Percentiles rank a stretch among this genome's conserved stretches.
Conservation (phyloP, 2,329 filamentous ascomycete genomes). For the Diplodia scrobiculata region DNA sequence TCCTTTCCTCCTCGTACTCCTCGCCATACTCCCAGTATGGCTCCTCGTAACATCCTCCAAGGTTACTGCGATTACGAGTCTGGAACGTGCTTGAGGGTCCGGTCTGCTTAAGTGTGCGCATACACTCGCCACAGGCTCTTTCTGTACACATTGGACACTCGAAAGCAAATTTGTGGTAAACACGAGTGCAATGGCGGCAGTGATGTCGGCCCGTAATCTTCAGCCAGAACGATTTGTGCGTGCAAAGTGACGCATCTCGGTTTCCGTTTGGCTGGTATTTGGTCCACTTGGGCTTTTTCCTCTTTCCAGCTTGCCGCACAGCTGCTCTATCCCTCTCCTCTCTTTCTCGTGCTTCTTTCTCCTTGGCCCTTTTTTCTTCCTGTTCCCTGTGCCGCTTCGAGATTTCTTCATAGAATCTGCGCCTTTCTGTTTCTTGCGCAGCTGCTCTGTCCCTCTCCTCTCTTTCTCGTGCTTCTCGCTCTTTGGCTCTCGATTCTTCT, state of each 20-base stretch:
- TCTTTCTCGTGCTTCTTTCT: background rate
- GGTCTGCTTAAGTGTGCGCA: background rate
- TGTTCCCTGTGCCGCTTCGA: no score
- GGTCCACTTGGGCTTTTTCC: no score
- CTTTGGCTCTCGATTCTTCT: background rate
- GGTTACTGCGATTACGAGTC: background rate
- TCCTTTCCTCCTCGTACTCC: no score
- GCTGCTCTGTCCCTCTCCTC: background rate
- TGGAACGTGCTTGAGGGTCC: background rate
- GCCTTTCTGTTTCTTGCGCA: no score
- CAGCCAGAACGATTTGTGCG: background rate
- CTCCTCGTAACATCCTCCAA: background rate
- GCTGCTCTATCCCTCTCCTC: background rate
- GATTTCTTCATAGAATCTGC: no score
- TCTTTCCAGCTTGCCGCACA: no score
- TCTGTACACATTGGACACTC: background rate
- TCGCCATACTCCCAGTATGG: no score
- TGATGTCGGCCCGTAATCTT: background rate
- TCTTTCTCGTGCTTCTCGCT: background rate
- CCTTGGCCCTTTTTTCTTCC: no score
- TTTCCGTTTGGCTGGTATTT: background rate
- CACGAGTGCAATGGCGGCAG: background rate
- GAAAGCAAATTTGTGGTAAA: no score
- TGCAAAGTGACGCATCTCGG: background rate
- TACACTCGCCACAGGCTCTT: constrained; percentile 2